Evolutionary conservation across 1,139 yeast genomes (phyloP).

Genomic region (Geotrichum restrictum): DNA sequence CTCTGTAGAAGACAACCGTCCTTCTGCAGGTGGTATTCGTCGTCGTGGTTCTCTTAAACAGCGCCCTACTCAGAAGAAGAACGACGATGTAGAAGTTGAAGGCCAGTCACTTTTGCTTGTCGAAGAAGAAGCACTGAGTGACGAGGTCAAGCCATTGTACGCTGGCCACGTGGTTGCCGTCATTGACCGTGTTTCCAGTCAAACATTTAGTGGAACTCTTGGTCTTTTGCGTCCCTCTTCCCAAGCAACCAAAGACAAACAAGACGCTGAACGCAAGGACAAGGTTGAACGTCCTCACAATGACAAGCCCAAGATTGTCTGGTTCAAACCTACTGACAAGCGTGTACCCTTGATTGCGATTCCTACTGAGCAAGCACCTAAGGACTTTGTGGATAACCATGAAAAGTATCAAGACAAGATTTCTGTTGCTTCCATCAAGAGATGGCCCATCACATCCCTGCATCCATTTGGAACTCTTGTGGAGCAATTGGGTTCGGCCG

Average conservation of each 20-base stretch:
- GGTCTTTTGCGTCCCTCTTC: conserved; percentile 94
- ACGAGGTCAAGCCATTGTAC: conserved; percentile 85
- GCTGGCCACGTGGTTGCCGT: conserved; percentile 99
- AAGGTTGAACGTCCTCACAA: conserved; percentile 42
- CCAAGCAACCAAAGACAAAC: conserved; percentile 81
- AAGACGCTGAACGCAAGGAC: conserved; percentile 50
- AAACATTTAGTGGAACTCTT: conserved; percentile 80
- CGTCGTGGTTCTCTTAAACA: conserved; percentile 91
- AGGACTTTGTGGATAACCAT: conserved; percentile 89
- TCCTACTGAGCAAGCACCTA: conserved; percentile 97
- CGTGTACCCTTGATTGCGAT: conserved; percentile 98
- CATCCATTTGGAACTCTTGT: conserved; percentile 96
- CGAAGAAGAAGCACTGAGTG: conserved; percentile 94
- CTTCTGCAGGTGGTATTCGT: conserved; percentile 46
- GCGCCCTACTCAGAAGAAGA: conserved; percentile 95
- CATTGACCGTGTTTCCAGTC: conserved; percentile 95
- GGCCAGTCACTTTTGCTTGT: conserved; percentile 88
- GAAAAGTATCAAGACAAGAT: conserved; percentile 74
- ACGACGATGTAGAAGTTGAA: conserved; percentile 97
- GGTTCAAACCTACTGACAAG: conserved; percentile 98
- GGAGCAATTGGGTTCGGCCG: conserved; percentile 78
- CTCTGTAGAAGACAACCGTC: conserved; percentile 31
- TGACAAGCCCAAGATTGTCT: conserved; percentile 84
- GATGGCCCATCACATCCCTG: conserved; percentile 98
- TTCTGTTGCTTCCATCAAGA: conserved; percentile 90